These are phyloP conservation scores for Gynandropsis gynandra DNA, from an alignment of 345 rosid species.

Conservation along the genomic window DNA sequence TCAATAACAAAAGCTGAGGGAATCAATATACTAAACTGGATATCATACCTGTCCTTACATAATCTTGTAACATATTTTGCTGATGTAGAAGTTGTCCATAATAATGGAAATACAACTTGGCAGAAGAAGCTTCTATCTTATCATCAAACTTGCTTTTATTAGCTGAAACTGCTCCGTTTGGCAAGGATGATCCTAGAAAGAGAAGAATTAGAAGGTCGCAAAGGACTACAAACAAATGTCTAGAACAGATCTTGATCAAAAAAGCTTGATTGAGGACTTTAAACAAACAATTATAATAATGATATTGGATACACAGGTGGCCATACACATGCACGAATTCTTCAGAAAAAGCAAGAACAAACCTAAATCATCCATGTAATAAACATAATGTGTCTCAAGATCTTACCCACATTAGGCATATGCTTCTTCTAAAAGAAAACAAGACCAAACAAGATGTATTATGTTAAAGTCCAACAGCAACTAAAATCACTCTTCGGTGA, in stretches of 20 bases:
- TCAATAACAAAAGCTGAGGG: not conserved
- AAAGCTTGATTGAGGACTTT: not conserved
- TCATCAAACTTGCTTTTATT: conserved; percentile 73
- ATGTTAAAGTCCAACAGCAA: not conserved
- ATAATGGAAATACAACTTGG: conserved; percentile 98
- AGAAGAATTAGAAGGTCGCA: conserved; percentile 11
- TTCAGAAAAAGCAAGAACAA: conserved; percentile 3
- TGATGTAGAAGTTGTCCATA: conserved; percentile 95
- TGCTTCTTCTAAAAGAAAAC: not conserved
- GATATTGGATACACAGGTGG: conserved; percentile 9
- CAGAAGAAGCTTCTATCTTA: conserved; percentile 86
- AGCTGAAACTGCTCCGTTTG: conserved; percentile 48
- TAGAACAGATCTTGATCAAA: conserved; percentile 2
- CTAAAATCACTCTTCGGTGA: conserved; percentile 1
- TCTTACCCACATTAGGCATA: no score
- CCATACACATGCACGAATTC: not conserved
- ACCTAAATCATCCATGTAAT: not conserved
- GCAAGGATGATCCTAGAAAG: conserved; percentile 35
- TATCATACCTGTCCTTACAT: conserved; percentile 88
- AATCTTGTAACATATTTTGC: conserved; percentile 98
- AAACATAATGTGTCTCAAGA: not conserved
- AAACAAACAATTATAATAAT: no score
- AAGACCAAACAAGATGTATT: not conserved
- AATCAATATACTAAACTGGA: conserved; percentile 10
- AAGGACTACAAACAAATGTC: conserved; percentile 18